A percentile compares a stretch with the other conserved stretches of the same genome.
phyloP scores from a whole-genome alignment of 768 basidiomycete genomes.

The Termitomyces sp. region DNA sequence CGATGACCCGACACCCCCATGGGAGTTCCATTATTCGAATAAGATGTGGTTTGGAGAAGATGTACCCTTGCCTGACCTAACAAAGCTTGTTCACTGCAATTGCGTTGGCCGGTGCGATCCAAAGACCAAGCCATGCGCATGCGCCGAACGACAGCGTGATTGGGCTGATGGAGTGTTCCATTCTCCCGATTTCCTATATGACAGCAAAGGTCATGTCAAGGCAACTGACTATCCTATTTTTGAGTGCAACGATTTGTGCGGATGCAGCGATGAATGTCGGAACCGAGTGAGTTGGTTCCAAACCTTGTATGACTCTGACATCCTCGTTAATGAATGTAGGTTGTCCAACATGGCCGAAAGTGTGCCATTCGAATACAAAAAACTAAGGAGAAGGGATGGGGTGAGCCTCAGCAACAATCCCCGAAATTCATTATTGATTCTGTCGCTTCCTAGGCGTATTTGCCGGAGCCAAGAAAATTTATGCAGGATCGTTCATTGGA shows the following conservation, averaged over 20 bases:
- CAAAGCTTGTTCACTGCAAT: slow-evolving; percentile 60
- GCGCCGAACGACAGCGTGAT: slow-evolving; percentile 53
- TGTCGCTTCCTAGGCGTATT: slow-evolving; percentile 56
- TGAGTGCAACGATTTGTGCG: slow-evolving; percentile 83
- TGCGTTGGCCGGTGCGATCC: slow-evolving; percentile 79
- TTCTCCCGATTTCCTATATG: slow-evolving; percentile 61
- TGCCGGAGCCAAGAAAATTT: slow-evolving; percentile 60
- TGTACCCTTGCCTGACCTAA: slow-evolving; percentile 63
- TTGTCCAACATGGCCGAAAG: slow-evolving; percentile 78
- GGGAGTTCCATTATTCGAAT: slow-evolving; percentile 89
- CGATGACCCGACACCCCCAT: slow-evolving; percentile 64
- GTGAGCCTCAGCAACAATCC: slow-evolving; percentile 34
- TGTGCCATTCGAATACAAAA: slow-evolving; percentile 60
- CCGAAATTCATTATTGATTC: not conserved
- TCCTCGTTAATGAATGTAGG: slow-evolving; percentile 37
- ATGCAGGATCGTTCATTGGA: slow-evolving; percentile 69
- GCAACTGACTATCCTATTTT: slow-evolving; percentile 60
- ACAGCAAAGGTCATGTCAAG: slow-evolving; percentile 54
- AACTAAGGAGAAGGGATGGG: slow-evolving; percentile 83
- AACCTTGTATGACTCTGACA: not conserved
- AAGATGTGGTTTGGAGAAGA: slow-evolving; percentile 69
- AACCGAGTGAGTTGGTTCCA: slow-evolving; percentile 60
- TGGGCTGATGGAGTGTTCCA: slow-evolving; percentile 28
- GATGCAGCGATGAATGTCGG: slow-evolving; percentile 75
- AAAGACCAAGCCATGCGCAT: slow-evolving; percentile 67